These are phyloP conservation scores for Macaranga tanarius DNA, from an alignment of 441 rosid genomes.

Conservation along the genomic window DNA sequence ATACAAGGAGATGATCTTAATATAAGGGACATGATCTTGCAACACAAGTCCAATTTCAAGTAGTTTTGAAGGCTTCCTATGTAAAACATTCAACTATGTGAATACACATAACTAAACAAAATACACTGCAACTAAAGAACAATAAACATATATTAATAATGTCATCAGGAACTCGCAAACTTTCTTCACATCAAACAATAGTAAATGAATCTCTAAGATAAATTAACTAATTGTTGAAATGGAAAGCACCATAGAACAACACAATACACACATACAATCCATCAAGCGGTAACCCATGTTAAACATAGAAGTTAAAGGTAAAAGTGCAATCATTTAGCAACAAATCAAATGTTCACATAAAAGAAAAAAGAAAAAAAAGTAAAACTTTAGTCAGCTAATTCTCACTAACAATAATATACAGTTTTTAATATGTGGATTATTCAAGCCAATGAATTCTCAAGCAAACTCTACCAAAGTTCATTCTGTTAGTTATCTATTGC, in stretches of 20 bases:
- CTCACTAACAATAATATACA: too few species aligned
- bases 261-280: neutral
- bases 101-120: neutral
- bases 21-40: constrained; percentile 61
- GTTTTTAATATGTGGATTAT: too few species aligned
- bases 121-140: neutral
- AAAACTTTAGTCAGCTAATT: too few species aligned
- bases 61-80: constrained; percentile 68
- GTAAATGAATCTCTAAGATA: neutral
- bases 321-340: neutral
- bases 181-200: neutral
- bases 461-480: too few species aligned
- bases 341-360: too few species aligned
- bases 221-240: neutral
- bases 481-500: too few species aligned
- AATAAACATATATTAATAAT: neutral
- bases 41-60: constrained; percentile 58
- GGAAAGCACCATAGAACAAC: neutral
- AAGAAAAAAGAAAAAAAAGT: too few species aligned
- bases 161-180: neutral
- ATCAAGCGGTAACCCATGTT: neutral
- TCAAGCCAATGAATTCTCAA: too few species aligned
- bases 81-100: constrained; percentile 2
- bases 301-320: neutral
- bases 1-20: too few species aligned